Conservation (phyloP, 768 basidiomycete species). For the Suillus alpinus region DNA sequence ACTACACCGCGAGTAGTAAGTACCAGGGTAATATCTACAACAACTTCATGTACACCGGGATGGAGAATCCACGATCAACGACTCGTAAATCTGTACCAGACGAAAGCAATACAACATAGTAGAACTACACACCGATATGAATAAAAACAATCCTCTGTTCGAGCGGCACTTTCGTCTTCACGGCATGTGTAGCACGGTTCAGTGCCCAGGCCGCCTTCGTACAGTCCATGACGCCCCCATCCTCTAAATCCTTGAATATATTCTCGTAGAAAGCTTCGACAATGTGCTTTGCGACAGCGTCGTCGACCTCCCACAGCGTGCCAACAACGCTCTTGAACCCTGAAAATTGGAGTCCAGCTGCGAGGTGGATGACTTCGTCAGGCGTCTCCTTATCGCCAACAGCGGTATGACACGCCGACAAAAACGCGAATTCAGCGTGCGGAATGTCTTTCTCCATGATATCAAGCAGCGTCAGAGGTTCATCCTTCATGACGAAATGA, state of each 20-base stretch:
- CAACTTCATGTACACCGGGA: too few species aligned
- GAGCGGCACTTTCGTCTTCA: too few species aligned
- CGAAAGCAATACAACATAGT: too few species aligned
- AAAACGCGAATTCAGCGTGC: conserved; percentile 6
- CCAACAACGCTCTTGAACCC: conserved; percentile 22
- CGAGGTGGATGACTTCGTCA: conserved; percentile 21
- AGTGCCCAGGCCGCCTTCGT: conserved; percentile 6
- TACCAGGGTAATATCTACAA: too few species aligned
- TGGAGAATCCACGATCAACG: too few species aligned
- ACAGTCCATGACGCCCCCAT: background rate
- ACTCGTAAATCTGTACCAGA: too few species aligned
- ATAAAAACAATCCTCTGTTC: background rate
- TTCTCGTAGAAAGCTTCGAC: background rate
- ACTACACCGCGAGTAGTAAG: too few species aligned
- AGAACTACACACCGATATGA: conserved; percentile 7
- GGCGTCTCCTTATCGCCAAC: conserved; percentile 12
- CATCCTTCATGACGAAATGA: background rate
- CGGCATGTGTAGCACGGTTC: background rate
- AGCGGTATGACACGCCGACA: conserved; percentile 26
- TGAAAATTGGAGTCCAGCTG: conserved; percentile 7
- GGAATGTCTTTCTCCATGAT: background rate
- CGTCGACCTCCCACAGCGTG: conserved; percentile 19
- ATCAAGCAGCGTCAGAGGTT: background rate
- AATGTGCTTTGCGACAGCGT: background rate
- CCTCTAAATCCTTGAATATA: conserved; percentile 1